phyloP scores from a whole-genome alignment of 73 alveolate genomes.

The Paramecium tetraurelia region DNA sequence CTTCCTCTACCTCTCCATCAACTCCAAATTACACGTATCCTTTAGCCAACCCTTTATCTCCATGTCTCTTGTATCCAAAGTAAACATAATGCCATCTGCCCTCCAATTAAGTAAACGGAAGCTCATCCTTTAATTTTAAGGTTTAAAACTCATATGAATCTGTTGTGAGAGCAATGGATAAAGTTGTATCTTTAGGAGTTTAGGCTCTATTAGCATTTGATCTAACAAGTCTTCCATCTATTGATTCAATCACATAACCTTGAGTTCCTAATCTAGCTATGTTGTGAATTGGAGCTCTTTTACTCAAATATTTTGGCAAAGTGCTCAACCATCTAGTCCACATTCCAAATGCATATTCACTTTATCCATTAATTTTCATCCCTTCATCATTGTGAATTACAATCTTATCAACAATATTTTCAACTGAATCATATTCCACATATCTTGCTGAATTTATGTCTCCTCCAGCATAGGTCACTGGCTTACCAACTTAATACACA shows the following conservation, averaged over 20 bases:
- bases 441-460: not conserved
- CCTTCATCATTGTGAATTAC: slow-evolving; percentile 26
- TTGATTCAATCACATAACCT: slow-evolving; percentile 3
- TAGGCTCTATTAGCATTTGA: not conserved
- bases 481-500: slow-evolving; percentile 2
- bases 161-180: not conserved
- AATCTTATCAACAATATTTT: slow-evolving; percentile 12
- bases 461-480: slow-evolving; percentile 20
- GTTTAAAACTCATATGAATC: slow-evolving; percentile 37
- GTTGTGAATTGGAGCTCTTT: not conserved
- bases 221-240: not conserved
- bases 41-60: not conserved
- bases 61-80: slow-evolving; percentile 47
- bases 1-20: slow-evolving; percentile 29
- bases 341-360: slow-evolving; percentile 36
- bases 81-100: slow-evolving; percentile 36
- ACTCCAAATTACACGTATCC: slow-evolving; percentile 41
- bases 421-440: not conserved
- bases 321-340: slow-evolving; percentile 57
- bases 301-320: not conserved
- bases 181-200: slow-evolving; percentile 13
- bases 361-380: not conserved
- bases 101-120: not conserved
- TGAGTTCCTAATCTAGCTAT: slow-evolving; percentile 46
- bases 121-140: not conserved